Evolutionary conservation across 305 asterid species (phyloP), one percentile per base, ranked within the genome.

Genomic region (Fraxinus baroniana): DNA sequence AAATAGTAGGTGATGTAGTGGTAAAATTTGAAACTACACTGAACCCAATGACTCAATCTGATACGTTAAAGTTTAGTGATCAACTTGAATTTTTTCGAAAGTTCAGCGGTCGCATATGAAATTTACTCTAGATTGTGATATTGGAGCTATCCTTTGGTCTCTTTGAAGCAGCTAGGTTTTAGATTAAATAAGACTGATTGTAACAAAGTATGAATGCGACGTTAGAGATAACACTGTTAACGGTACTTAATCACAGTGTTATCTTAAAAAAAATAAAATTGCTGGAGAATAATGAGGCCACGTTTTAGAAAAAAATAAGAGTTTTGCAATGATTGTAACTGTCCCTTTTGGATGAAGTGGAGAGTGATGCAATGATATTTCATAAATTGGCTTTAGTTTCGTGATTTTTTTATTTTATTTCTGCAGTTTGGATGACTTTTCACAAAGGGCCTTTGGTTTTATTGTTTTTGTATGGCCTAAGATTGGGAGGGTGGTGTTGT

Each of bases 321-420:
- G 85, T 86, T 86, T 86, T 82, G 71, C 85, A 88, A 86, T 88
- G 85, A 85, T 88, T 85, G 85, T 80, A 49, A 82, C 44, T 64
- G 60, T 7, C 26, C 80, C 81, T 60, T 52, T 64, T 70, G 35
- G 83, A 46, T 79, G 75, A 49, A 62, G 36, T 26, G 74, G 39
- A 70, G 83, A 80, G 72, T 24, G 64, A 60, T 18, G 74, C 57
- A 62, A 62, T n/a, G 32, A 76, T 76, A 76, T 46, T 37, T 72
- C 17, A 52, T 78, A 55, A 81, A 74, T 32, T 81, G 52, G 74
- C 79, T 68, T 35, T 36, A n/a, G 13, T 74, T 71, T 44, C n/a
- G 18, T 32, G 72, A 5, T 41, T 12, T 44, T 20, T 7, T 7
- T 20, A 26, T 26, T 26, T 26, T 26, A 0, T 28, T 28, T 28